Evolutionary conservation across 768 basidiomycete species (phyloP).

Genomic region (Termitomyces sp.): DNA sequence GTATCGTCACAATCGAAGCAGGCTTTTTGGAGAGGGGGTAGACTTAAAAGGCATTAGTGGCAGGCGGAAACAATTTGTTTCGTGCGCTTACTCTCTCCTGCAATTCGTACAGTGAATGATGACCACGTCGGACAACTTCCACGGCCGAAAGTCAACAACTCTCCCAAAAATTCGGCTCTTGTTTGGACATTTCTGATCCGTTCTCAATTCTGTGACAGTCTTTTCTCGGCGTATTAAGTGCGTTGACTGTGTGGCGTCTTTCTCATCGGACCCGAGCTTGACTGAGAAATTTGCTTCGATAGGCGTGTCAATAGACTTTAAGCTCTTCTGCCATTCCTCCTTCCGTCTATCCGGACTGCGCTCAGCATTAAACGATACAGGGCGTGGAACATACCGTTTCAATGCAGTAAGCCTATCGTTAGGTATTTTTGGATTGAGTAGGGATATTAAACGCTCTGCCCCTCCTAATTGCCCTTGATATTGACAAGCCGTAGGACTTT

Average conservation of each 20-base stretch:
- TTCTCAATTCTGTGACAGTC: slow-evolving; percentile 34
- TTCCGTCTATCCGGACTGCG: slow-evolving; percentile 20
- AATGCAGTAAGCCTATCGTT: slow-evolving; percentile 36
- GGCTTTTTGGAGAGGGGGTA: slow-evolving; percentile 33
- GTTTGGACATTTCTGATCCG: slow-evolving; percentile 25
- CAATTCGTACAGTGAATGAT: slow-evolving; percentile 50
- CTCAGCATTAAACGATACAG: not conserved
- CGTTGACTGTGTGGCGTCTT: not conserved
- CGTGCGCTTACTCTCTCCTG: slow-evolving; percentile 36
- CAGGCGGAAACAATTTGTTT: not conserved
- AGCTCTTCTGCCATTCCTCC: slow-evolving; percentile 20
- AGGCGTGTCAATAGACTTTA: not conserved
- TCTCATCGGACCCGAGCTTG: not conserved
- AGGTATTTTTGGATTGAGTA: slow-evolving; percentile 29
- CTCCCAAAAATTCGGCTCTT: slow-evolving; percentile 43
- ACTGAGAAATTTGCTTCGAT: not conserved
- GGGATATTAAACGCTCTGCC: slow-evolving; percentile 36
- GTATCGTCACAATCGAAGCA: slow-evolving; percentile 53
- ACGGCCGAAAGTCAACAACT: slow-evolving; percentile 53
- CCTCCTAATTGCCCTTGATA: slow-evolving; percentile 46
- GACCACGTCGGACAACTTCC: slow-evolving; percentile 41
- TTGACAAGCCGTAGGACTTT: slow-evolving; percentile 21
- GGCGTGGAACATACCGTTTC: slow-evolving; percentile 28
- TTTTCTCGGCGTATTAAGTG: slow-evolving; percentile 9
- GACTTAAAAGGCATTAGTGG: slow-evolving; percentile 25